A percentile compares a stretch with the other conserved stretches of the same genome.
Evolutionary conservation across 768 basidiomycete species (phyloP).

Genomic region (Auricularia cornea): DNA sequence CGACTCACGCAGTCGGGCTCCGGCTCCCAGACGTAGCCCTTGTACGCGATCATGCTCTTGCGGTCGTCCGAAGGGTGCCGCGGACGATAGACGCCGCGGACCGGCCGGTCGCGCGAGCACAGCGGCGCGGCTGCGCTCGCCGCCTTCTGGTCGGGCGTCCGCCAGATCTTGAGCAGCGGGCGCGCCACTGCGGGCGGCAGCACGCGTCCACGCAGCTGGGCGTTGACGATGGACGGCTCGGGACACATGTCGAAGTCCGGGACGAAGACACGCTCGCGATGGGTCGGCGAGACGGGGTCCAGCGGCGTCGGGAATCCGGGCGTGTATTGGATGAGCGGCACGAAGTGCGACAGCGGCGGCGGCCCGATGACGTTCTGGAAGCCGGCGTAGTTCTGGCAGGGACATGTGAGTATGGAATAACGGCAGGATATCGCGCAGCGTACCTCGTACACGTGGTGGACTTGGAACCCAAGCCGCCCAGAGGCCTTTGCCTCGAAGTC

Average conservation of each 20-base stretch:
- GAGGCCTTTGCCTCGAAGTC: background rate
- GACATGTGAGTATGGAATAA: no score
- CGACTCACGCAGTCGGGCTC: background rate
- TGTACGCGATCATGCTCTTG: background rate
- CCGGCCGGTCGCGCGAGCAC: background rate
- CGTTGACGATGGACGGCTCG: background rate
- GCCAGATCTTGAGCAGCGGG: background rate
- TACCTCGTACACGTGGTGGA: background rate
- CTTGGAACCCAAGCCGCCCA: background rate
- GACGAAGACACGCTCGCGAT: background rate
- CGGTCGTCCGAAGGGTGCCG: background rate
- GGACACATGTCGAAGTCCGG: background rate
- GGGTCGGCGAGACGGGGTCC: background rate
- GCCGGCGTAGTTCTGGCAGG: background rate
- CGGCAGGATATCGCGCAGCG: background rate
- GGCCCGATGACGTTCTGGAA: background rate
- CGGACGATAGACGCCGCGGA: background rate
- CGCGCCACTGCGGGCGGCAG: background rate
- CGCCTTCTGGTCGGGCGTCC: background rate
- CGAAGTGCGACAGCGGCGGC: background rate
- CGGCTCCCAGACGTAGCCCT: constrained; percentile 1
- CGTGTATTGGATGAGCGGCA: background rate
- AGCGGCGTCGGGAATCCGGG: background rate
- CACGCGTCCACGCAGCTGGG: background rate
- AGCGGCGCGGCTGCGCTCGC: background rate